Conservation (phyloP, 495 filamentous ascomycete species). For the Delitschia confertaspora region DNA sequence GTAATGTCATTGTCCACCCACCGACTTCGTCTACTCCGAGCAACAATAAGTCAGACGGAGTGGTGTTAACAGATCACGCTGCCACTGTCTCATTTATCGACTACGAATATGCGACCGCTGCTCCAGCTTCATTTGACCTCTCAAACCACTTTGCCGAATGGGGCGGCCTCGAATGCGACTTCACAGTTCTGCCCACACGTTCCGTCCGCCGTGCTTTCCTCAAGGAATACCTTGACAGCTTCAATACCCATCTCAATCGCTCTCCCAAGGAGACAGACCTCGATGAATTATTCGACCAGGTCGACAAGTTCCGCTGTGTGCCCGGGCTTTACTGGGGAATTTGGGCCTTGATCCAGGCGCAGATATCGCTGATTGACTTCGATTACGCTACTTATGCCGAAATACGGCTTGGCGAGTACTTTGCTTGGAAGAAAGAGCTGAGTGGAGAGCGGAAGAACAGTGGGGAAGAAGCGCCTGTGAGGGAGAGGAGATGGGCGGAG, state of each 20-base stretch:
- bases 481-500: conserved; percentile 80
- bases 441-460: conserved; percentile 50
- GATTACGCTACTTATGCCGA: conserved; percentile 93
- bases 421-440: conserved; percentile 75
- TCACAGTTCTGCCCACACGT: conserved; percentile 68
- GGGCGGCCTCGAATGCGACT: conserved; percentile 95
- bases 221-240: conserved; percentile 63
- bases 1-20: conserved; percentile 87
- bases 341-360: conserved; percentile 93
- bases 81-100: conserved; percentile 80
- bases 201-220: conserved; percentile 74
- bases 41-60: conserved; percentile 20
- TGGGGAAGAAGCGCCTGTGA: conserved; percentile 55
- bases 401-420: conserved; percentile 81
- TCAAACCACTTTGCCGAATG: conserved; percentile 99
- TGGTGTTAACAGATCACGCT: conserved; percentile 29
- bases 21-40: conserved; percentile 17
- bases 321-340: conserved; percentile 91
- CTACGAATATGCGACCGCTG: conserved; percentile 85
- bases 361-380: conserved; percentile 93
- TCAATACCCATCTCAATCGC: conserved; percentile 35
- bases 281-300: conserved; percentile 59
- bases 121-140: conserved; percentile 94
- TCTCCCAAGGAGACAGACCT: conserved; percentile 47
- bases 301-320: conserved; percentile 79